These are phyloP conservation scores for Apiotrichum brassicae DNA, from an alignment of 1,284 basidiomycete species.

Conservation along the genomic window DNA sequence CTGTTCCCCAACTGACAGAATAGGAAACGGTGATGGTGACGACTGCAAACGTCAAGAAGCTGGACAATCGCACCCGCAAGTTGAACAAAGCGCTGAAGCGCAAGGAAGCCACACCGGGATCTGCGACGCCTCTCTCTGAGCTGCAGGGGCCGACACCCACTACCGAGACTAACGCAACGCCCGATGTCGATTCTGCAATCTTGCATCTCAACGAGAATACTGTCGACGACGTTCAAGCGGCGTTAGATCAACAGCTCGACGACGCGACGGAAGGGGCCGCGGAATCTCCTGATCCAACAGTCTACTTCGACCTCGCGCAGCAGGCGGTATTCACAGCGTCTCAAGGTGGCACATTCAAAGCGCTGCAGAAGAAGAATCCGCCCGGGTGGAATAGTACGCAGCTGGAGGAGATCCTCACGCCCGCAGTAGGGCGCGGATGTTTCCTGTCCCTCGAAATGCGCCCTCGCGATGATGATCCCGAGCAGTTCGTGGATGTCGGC, in stretches of 20 bases:
- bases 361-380: neutral
- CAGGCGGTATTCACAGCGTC: conserved; percentile 30
- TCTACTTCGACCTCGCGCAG: conserved; percentile 30
- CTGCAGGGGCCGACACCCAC: too few species aligned
- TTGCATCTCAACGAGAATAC: neutral
- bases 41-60: neutral
- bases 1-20: too few species aligned
- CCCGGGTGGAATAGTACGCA: neutral
- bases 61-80: neutral
- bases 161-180: too few species aligned
- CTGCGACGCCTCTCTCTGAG: too few species aligned
- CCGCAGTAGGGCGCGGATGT: conserved; percentile 27
- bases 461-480: neutral
- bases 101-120: too few species aligned
- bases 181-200: too few species aligned
- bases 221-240: neutral
- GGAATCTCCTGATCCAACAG: neutral
- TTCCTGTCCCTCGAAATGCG: conserved; percentile 37
- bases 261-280: neutral
- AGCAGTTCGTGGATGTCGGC: conserved; percentile 12
- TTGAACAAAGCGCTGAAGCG: too few species aligned
- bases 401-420: neutral
- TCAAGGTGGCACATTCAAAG: neutral
- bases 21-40: neutral
- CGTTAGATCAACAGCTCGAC: neutral